Percentiles rank a stretch among this genome's conserved stretches.
Conservation (phyloP, 495 filamentous ascomycete genomes). For the Parathielavia hyrcaniae region DNA sequence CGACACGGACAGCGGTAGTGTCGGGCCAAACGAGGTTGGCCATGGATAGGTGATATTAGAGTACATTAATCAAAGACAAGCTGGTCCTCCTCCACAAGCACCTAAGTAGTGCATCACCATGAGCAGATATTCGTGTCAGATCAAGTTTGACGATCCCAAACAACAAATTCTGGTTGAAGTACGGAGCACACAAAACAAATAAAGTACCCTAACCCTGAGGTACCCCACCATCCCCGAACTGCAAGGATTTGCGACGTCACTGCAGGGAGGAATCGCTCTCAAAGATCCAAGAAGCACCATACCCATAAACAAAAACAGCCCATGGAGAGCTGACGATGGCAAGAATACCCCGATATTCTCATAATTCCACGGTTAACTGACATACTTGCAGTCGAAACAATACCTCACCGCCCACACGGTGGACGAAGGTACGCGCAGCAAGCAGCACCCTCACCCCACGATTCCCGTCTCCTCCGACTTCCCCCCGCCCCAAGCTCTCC, state of each 20-base stretch:
- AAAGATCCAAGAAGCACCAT: background rate
- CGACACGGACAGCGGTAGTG: too few relatives aligned
- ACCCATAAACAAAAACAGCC: background rate
- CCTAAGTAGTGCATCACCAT: too few relatives aligned
- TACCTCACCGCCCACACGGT: constrained; percentile 87
- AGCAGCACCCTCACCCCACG: constrained; percentile 18
- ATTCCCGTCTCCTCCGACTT: constrained; percentile 1
- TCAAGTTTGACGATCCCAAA: too few relatives aligned
- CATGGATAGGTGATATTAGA: too few relatives aligned
- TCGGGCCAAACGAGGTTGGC: too few relatives aligned
- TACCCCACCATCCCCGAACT: constrained; percentile 3
- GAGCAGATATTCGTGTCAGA: too few relatives aligned
- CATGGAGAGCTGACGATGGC: constrained; percentile 43
- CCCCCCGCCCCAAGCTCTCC: background rate
- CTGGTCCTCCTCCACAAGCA: too few relatives aligned
- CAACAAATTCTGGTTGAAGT: too few relatives aligned
- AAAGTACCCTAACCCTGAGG: background rate
- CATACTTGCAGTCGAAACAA: constrained; percentile 75
- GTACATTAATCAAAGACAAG: too few relatives aligned
- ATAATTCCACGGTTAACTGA: background rate
- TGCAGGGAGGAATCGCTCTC: background rate
- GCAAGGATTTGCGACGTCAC: background rate
- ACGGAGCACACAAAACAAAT: too few relatives aligned
- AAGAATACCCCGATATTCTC: background rate
- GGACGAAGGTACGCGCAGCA: constrained; percentile 60